phyloP scores from a whole-genome alignment of 768 basidiomycete genomes.

The Suillus alpinus region DNA sequence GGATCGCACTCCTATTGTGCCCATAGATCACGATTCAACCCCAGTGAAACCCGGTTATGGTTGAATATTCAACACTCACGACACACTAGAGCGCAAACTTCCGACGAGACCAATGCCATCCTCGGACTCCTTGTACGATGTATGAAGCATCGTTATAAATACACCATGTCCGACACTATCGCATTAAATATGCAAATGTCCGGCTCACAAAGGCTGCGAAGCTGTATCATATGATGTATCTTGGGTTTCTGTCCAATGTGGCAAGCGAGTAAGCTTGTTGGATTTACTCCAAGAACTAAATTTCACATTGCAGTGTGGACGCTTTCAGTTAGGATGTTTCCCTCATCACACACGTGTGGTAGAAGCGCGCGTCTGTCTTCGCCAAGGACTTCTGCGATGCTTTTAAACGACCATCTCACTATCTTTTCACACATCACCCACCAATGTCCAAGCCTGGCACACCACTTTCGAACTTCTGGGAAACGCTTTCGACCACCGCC shows the following conservation, averaged over 20 bases:
- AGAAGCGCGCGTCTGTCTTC: background rate
- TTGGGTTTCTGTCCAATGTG: background rate
- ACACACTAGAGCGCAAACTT: too few species aligned
- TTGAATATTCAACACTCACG: too few species aligned
- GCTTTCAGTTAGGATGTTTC: background rate
- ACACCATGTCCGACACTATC: background rate
- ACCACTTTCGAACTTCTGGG: background rate
- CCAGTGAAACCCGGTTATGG: too few species aligned
- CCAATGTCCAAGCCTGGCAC: background rate
- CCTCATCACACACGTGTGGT: background rate
- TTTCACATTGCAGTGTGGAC: background rate
- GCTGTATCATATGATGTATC: background rate
- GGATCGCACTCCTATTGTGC: too few species aligned
- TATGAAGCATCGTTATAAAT: background rate
- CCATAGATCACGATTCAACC: too few species aligned
- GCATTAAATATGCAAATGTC: background rate
- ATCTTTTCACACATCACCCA: background rate
- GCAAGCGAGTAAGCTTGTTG: background rate
- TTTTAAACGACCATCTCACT: background rate
- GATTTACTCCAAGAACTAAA: background rate
- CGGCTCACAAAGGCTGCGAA: background rate
- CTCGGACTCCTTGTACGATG: too few species aligned
- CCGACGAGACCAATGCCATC: too few species aligned
- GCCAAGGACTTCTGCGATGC: background rate
- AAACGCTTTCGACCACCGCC: constrained; percentile 18